Base-by-base conservation (phyloP, 257 asterid species). In the Anisodus acutangulus region DNA sequence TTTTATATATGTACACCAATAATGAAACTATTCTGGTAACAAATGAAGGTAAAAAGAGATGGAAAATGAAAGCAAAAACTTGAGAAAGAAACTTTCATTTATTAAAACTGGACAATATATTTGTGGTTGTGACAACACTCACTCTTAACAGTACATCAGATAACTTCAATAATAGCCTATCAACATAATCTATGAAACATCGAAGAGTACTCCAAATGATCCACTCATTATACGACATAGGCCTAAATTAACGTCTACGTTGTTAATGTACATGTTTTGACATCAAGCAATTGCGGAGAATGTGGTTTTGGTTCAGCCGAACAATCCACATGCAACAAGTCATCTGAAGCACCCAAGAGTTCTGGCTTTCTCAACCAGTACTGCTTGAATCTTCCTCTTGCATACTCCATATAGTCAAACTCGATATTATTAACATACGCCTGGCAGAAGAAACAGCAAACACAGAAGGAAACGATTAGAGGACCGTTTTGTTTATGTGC, bases 301-400 rank as follows among this genome's bases (percentile, higher is more conserved):
- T 26, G 43, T 68, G 85, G 10, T 53, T 16, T n/a, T 47, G 37
- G 81, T 81, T 54, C 78, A 78, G 84, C 85, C 79, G 72, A 71
- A 81, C 45, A 60, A 43, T 84, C 81, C 62, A 82, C 39, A 67
- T 35, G 57, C 17, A 55, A 16, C 58, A 39, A 81, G 84, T 19
- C 74, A 15, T 39, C 43, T 80, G 87, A 54, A 68, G 12, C 63
- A 54, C 47, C 64, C 71, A 92, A 79, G 62, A 92, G 82, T 22
- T 88, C 82, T 3, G 85, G 80, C 89, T 89, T 92, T 84, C 88
- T 92, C 91, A 84, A 74, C 98, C 95, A 92, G 84, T 94, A 95
- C 85, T 94, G 98, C 86, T 89, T 87, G 76, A 94, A 90, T 90
- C 99, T 91, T 84, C 95, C 98, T 88, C 93, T 91, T 8, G 99